Percentiles rank a stretch among this genome's conserved stretches.
Evolutionary conservation across 805 yeast genomes (phyloP).

Genomic region (Yamadazyma philogaea): DNA sequence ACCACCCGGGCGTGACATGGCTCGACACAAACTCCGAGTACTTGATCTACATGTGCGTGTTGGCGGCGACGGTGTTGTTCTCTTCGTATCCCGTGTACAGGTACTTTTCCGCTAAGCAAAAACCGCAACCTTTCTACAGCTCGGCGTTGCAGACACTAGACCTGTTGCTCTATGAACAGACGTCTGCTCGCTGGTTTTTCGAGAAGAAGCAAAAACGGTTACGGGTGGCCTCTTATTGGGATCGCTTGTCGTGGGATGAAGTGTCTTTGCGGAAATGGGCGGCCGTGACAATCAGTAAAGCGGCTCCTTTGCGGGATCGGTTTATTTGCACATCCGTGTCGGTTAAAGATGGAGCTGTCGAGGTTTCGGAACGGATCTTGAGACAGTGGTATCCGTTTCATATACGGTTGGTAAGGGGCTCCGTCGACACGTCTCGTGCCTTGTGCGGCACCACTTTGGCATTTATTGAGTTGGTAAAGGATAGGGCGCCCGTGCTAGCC

Average conservation of each 20-base stretch:
- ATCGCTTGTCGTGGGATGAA: background rate
- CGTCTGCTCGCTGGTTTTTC: background rate
- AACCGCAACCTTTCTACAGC: background rate
- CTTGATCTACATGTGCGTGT: constrained; percentile 9
- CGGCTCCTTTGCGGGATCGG: background rate
- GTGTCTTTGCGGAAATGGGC: background rate
- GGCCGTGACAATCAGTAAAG: background rate
- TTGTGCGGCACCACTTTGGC: background rate
- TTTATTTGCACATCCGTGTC: background rate
- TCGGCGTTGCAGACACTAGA: background rate
- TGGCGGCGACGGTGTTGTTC: background rate
- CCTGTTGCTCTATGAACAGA: constrained; percentile 1
- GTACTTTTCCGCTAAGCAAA: background rate
- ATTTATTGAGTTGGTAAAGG: background rate
- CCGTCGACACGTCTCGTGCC: background rate
- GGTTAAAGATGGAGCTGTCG: background rate
- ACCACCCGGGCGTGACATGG: background rate
- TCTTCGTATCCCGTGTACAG: constrained; percentile 1
- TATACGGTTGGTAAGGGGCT: background rate
- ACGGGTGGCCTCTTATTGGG: background rate
- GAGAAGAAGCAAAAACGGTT: background rate
- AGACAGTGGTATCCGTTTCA: background rate
- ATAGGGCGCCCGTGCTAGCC: too few relatives aligned
- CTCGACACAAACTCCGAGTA: constrained; percentile 12
- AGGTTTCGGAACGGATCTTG: background rate